Evolutionary conservation across 2,329 filamentous ascomycete species (phyloP), one percentile per base, ranked within the genome.

Genomic region (Trichophyton benhamiae): DNA sequence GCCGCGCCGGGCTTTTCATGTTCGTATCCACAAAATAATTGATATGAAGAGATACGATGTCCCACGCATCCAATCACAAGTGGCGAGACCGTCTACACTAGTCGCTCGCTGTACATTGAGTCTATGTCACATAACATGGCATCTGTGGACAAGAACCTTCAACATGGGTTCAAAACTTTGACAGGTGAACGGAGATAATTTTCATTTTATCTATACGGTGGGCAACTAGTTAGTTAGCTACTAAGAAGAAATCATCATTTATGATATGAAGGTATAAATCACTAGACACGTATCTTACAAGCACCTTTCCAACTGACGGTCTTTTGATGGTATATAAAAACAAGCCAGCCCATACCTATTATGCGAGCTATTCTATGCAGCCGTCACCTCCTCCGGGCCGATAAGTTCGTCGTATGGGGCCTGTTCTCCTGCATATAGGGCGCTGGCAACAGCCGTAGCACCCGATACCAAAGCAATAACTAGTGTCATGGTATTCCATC

Each of bases 401-500:
- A 44, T 6, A 44, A 44, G 11, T 17, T 44, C 41, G 5, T 44
- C n/a, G 8, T n/a, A n/a, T 44, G 41, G n/a, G 6, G 41, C n/a
- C 41, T 44, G 41, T 44, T 44, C 41, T 44, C 41, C 41, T 15
- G 41, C n/a, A 44, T n/a, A 44, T n/a, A 44, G 41, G 15, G 41
- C 41, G 5, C n/a, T 44, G 41, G 15, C 1, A 44, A 44, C 15
- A 8, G 41, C 41, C 3, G 41, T 44, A 44, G n/a, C 41, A 44
- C n/a, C 41, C 1, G 41, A 5, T 6, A 44, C 7, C n/a, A 44
- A 44, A 17, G 41, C 41, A 44, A 44, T 44, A 44, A 17, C 41
- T n/a, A 44, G n/a, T n/a, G 41, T 44, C 41, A 44, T 44, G 15
- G 41, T 44, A 44, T 44, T n/a, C 73, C 72, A 75, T 30, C 72